Evolutionary conservation across 768 basidiomycete species (phyloP), one percentile per base, ranked within the genome.

Genomic region (Imleria badia): DNA sequence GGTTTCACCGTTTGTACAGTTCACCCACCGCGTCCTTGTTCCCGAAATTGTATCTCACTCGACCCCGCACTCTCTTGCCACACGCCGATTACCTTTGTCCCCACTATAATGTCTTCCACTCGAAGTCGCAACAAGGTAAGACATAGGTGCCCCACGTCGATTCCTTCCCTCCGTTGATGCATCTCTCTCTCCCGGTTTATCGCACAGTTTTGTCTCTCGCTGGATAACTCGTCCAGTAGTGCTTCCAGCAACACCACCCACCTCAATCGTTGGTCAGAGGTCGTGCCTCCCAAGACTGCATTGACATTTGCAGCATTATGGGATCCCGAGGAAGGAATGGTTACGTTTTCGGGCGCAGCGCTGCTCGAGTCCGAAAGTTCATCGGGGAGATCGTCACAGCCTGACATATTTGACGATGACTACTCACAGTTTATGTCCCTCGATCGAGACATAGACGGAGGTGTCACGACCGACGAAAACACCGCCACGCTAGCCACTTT

Each of bases 231-330:
- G 35, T 33, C 50, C 42, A 45, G 48, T 7, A 55, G 39, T 17
- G 43, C 51, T 13, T 52, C 63, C 20, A 60, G 41, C 45, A 49
- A 19, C 20, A 58, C 59, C 19, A 13, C 20, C 34, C 51, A 54
- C n/a, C 56, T 65, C 40, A 66, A 61, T 45, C 77, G 81, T 34
- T 85, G 82, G 84, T 83, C 83, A 14, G 78, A 83, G 29, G 68
- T 83, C 43, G 72, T 82, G 7, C 81, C 82, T 17, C 81, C 83
- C 6, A 78, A 80, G 50, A 71, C 79, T 26, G 82, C 77, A 3
- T 70, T 85, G 56, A 81, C 78, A 3, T 86, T 86, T 59, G 84
- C 81, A 5, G 81, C 82, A 7, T 65, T 84, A 31, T 86, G 80
- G 79, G 82, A 83, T 54, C 78, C 79, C 2, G 76, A 78, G 1